phyloP scores from a whole-genome alignment of 1,284 basidiomycete genomes.

The Ustilago curta region DNA sequence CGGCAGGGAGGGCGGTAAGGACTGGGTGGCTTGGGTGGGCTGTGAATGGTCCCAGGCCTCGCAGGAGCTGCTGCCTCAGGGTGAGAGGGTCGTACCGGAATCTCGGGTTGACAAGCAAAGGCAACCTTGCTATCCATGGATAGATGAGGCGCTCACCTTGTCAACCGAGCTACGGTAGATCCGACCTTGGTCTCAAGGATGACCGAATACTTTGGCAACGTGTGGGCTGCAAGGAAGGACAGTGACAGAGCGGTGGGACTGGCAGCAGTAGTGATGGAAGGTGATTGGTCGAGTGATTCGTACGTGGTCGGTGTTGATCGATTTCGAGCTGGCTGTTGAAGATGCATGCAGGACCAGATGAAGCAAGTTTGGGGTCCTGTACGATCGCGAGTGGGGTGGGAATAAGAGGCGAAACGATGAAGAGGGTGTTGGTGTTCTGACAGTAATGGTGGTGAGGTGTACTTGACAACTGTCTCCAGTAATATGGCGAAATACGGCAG shows the following conservation, averaged over 20 bases:
- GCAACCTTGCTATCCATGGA: background rate
- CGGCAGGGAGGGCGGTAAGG: too few species aligned
- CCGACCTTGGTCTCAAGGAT: too few species aligned
- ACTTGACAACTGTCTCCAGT: too few species aligned
- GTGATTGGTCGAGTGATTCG: background rate
- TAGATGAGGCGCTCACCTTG: background rate
- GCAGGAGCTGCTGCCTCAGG: background rate
- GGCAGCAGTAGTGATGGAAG: background rate
- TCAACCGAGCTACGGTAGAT: background rate
- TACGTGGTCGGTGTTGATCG: background rate
- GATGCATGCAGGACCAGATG: background rate
- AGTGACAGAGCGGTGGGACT: slow-evolving; percentile 10
- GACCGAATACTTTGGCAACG: background rate
- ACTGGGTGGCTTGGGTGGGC: background rate
- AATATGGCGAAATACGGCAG: too few species aligned
- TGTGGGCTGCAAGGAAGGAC: slow-evolving; percentile 3
- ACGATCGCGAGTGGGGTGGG: background rate
- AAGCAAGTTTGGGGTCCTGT: slow-evolving; percentile 2
- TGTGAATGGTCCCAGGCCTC: background rate
- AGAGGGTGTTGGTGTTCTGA: too few species aligned
- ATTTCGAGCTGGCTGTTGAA: background rate
- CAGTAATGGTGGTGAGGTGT: too few species aligned
- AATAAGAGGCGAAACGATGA: too few species aligned
- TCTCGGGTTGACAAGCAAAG: background rate
- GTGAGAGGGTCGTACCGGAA: background rate